phyloP scores from a whole-genome alignment of 1,284 basidiomycete genomes.

The Trichosporon sp. region DNA sequence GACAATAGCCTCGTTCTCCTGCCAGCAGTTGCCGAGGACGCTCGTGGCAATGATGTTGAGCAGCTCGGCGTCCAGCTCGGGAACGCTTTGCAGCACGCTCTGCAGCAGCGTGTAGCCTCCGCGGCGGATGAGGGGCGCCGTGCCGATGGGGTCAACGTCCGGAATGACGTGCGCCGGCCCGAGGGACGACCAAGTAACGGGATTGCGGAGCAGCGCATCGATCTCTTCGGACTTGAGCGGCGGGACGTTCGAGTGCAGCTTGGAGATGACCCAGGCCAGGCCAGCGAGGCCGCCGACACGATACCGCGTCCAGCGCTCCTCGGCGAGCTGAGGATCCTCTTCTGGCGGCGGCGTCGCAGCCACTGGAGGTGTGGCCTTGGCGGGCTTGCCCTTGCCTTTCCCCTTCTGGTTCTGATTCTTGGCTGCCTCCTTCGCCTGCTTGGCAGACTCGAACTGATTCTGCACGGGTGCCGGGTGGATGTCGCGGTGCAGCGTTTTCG shows the following conservation, averaged over 20 bases:
- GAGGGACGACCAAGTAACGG: conserved; percentile 48
- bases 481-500: conserved; percentile 65
- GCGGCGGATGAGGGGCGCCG: conserved; percentile 49
- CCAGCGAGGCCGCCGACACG: conserved; percentile 73
- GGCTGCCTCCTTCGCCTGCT: conserved; percentile 31
- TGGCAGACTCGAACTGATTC: conserved; percentile 31
- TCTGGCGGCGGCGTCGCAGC: conserved; percentile 31
- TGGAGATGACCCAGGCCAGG: conserved; percentile 61
- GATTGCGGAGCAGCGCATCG: conserved; percentile 39
- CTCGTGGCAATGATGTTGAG: conserved; percentile 62
- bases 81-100: conserved; percentile 24
- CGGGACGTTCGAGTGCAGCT: conserved; percentile 35
- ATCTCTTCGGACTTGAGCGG: conserved; percentile 37
- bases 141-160: conserved; percentile 29
- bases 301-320: conserved; percentile 70
- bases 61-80: conserved; percentile 38
- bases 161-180: conserved; percentile 23
- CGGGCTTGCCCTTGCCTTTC: conserved; percentile 26
- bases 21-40: conserved; percentile 73
- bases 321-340: conserved; percentile 55
- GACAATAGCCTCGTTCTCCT: conserved; percentile 70
- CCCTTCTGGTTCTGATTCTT: conserved; percentile 33
- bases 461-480: conserved; percentile 66
- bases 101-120: conserved; percentile 48
- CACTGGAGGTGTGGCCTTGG: conserved; percentile 26